These are phyloP conservation scores for Salvia hispanica DNA, from an alignment of 257 asterid species.

Conservation along the genomic window DNA sequence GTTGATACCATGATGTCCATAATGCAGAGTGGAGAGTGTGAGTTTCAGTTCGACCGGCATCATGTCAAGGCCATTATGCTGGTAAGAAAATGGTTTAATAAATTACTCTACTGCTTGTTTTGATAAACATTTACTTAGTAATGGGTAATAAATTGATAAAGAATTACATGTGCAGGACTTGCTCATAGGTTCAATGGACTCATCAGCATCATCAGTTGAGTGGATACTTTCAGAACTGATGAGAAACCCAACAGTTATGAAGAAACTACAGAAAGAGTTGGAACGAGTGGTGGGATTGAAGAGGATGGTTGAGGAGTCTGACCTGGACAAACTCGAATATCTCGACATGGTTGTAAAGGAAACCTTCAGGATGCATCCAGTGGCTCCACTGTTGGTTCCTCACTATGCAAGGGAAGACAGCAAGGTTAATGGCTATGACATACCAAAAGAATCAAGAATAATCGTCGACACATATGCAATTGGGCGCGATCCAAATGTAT, in stretches of 20 bases:
- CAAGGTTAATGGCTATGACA: conserved; percentile 38
- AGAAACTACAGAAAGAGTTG: conserved; percentile 47
- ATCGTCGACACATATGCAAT: conserved; percentile 46
- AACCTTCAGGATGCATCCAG: conserved; percentile 54
- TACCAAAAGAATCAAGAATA: conserved; percentile 47
- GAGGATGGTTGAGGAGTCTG: conserved; percentile 56
- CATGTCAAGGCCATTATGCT: conserved; percentile 55
- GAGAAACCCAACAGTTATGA: conserved; percentile 44
- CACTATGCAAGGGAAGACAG: conserved; percentile 51
- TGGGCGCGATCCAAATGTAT: conserved; percentile 49
- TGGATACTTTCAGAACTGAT: conserved; percentile 55
- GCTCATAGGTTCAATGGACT: conserved; percentile 54
- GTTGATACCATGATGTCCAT: conserved; percentile 52
- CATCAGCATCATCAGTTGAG: conserved; percentile 52
- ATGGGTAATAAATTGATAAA: background rate
- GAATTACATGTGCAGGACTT: conserved; percentile 44
- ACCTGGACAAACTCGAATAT: conserved; percentile 47
- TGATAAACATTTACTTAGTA: background rate
- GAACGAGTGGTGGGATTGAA: conserved; percentile 47
- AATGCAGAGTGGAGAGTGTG: conserved; percentile 39
- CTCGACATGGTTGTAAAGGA: conserved; percentile 56
- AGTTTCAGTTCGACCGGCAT: conserved; percentile 46
- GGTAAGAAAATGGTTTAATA: conserved; percentile 28
- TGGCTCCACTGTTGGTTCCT: conserved; percentile 50
- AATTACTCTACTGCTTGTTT: background rate